Percentiles rank a stretch among this genome's conserved stretches.
phyloP scores from a whole-genome alignment of 2,329 filamentous ascomycete genomes.

The Neonectria ditissima region DNA sequence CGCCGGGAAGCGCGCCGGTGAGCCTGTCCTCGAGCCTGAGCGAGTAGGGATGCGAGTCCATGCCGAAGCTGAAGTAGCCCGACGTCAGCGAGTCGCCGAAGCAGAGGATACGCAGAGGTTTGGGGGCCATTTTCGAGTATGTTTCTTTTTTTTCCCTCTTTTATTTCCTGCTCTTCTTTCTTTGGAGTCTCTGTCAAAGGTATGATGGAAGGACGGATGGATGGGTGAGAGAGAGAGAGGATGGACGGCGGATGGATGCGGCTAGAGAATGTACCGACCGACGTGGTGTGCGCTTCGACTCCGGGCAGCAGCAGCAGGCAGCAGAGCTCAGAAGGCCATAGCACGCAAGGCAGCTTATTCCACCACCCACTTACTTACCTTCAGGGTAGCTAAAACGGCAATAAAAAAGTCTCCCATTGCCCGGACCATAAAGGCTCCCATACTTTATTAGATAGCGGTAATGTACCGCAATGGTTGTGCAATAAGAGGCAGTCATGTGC shows the following conservation, averaged over 20 bases:
- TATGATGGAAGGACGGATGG: slow-evolving; percentile 19
- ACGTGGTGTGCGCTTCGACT: neutral
- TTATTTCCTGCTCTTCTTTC: slow-evolving; percentile 11
- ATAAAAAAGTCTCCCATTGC: neutral
- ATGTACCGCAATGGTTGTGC: too few species aligned
- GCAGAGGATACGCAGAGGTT: slow-evolving; percentile 67
- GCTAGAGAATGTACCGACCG: neutral
- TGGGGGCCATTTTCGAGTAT: slow-evolving; percentile 42
- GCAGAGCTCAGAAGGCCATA: slow-evolving; percentile 1
- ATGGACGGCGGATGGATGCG: slow-evolving; percentile 9
- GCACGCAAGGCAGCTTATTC: slow-evolving; percentile 1
- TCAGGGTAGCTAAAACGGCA: neutral
- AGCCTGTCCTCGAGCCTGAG: slow-evolving; percentile 60
- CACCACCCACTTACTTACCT: too few species aligned
- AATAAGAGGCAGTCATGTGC: too few species aligned
- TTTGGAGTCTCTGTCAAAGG: neutral
- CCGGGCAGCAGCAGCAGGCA: slow-evolving; percentile 14
- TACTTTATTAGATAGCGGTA: neutral
- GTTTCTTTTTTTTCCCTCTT: neutral
- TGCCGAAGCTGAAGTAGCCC: slow-evolving; percentile 61
- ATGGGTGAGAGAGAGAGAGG: neutral
- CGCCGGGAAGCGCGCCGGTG: slow-evolving; percentile 57
- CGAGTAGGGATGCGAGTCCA: slow-evolving; percentile 65
- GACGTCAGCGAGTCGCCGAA: slow-evolving; percentile 74
- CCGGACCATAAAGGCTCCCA: neutral